Evolutionary conservation across 805 yeast species (phyloP).

Genomic region (Ogataea pilisensis): DNA sequence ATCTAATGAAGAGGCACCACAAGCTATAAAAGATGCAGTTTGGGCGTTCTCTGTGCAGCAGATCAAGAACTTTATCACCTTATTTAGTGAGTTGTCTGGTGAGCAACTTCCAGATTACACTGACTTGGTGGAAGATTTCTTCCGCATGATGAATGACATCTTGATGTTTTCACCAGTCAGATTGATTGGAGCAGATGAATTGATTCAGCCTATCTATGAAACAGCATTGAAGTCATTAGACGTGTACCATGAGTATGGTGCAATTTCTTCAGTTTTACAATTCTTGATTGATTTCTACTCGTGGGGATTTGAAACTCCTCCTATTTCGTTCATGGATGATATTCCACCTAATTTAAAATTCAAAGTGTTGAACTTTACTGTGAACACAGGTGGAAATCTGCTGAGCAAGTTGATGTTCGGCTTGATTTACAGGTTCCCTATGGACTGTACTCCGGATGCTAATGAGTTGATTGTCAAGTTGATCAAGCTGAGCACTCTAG

Average conservation of each 20-base stretch:
- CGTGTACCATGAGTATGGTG: constrained; percentile 61
- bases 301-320: constrained; percentile 82
- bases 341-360: constrained; percentile 49
- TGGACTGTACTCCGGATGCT: constrained; percentile 67
- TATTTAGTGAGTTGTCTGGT: constrained; percentile 30
- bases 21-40: constrained; percentile 51
- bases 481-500: constrained; percentile 48
- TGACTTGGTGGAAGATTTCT: constrained; percentile 83
- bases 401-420: constrained; percentile 56
- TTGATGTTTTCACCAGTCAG: constrained; percentile 68
- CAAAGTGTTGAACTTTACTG: constrained; percentile 44
- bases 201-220: constrained; percentile 51
- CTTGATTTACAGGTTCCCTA: constrained; percentile 64
- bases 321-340: constrained; percentile 62
- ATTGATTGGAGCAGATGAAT: constrained; percentile 41
- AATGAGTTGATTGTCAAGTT: constrained; percentile 68
- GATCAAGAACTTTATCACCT: constrained; percentile 50
- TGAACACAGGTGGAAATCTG: constrained; percentile 55
- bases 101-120: constrained; percentile 35
- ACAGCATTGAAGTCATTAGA: constrained; percentile 52
- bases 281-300: constrained; percentile 76
- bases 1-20: constrained; percentile 37
- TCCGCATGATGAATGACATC: constrained; percentile 72
- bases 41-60: constrained; percentile 75
- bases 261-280: constrained; percentile 66